Percentiles rank a stretch among this genome's conserved stretches.
Evolutionary conservation across 805 yeast species (phyloP).

Genomic region (Saccharomycopsis capsularis): DNA sequence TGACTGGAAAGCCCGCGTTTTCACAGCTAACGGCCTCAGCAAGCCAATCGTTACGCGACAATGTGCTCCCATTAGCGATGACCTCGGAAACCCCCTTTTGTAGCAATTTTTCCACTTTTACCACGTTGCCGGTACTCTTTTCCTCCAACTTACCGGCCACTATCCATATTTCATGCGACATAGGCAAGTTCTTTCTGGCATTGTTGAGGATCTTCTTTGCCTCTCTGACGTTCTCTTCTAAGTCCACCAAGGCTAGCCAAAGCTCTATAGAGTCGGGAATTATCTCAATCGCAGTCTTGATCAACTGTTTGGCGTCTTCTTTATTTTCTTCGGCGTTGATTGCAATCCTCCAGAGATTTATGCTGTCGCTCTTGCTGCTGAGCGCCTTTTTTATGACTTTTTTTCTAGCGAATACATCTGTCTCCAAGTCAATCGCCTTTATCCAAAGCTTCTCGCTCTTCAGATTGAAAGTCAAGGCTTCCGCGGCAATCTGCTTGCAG

Average conservation of each 20-base stretch:
- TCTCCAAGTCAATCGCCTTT: conserved; percentile 61
- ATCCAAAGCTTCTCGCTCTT: conserved; percentile 64
- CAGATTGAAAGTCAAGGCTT: conserved; percentile 54
- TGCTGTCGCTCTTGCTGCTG: conserved; percentile 52
- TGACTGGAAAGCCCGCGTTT: conserved; percentile 34
- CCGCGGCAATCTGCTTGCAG: conserved; percentile 54
- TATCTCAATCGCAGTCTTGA: conserved; percentile 60
- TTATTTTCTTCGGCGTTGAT: conserved; percentile 51
- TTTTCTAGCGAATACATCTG: conserved; percentile 44
- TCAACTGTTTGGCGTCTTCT: conserved; percentile 43
- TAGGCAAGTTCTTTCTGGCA: conserved; percentile 51
- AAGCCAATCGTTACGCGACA: conserved; percentile 45
- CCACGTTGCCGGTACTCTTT: conserved; percentile 34
- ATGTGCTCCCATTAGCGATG: conserved; percentile 29
- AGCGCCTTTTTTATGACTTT: conserved; percentile 65
- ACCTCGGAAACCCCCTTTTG: conserved; percentile 42
- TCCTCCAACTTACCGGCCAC: conserved; percentile 67
- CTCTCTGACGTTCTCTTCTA: conserved; percentile 32
- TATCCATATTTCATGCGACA: conserved; percentile 55
- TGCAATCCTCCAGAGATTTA: conserved; percentile 60
- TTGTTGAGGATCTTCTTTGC: conserved; percentile 44
- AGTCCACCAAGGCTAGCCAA: conserved; percentile 53
- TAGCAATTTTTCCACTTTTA: conserved; percentile 42
- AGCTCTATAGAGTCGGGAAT: conserved; percentile 58
- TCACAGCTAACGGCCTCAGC: conserved; percentile 49